Conservation (phyloP, 495 filamentous ascomycete species). For the Penicillium maclennaniae region DNA sequence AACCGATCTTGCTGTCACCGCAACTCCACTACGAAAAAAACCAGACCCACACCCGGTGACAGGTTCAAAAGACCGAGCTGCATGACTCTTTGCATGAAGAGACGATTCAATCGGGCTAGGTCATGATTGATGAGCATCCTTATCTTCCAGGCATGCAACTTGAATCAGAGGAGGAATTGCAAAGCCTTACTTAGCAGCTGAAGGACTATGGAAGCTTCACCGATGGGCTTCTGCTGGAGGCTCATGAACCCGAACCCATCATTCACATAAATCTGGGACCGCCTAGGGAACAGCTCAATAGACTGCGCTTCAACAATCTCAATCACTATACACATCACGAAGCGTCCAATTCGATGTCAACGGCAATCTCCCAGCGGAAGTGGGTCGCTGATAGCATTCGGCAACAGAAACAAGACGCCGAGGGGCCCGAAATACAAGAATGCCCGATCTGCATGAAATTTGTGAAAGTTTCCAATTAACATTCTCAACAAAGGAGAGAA, state of each 20-base stretch:
- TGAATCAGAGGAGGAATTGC: no score
- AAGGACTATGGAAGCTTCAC: no score
- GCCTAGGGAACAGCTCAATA: no score
- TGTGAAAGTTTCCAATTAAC: neutral
- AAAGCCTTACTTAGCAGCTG: no score
- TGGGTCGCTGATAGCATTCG: neutral
- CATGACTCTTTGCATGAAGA: neutral
- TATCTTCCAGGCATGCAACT: no score
- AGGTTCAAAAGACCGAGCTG: neutral
- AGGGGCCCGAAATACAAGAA: constrained; percentile 7
- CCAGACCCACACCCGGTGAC: neutral
- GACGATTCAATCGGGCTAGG: neutral
- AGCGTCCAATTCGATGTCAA: neutral
- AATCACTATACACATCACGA: neutral
- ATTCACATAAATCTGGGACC: no score
- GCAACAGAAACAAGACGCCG: constrained; percentile 7
- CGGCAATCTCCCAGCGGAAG: neutral
- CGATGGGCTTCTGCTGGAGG: no score
- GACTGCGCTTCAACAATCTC: neutral
- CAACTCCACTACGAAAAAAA: neutral
- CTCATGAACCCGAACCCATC: no score
- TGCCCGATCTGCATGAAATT: neutral
- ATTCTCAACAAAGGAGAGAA: neutral
- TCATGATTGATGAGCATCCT: neutral
- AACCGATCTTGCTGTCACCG: neutral